Base-by-base conservation (phyloP, 1,139 yeast species). In the Candida sp. region DNA sequence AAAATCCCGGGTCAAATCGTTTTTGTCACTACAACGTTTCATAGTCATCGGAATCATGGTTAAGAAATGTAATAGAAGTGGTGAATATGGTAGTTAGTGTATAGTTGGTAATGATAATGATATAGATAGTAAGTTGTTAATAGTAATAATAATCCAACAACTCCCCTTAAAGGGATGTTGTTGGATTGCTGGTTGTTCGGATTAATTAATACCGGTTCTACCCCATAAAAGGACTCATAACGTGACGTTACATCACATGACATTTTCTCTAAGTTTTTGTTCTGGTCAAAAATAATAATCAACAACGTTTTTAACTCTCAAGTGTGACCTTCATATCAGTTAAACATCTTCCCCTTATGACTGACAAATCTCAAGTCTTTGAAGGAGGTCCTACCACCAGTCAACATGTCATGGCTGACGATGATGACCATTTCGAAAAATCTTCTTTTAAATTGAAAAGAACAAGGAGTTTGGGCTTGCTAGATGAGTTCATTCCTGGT, bases 401-500 rank as follows among this genome's bases (percentile, higher is more conserved):
- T 21, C 80, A 76, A 57, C 82, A 78, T 44, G 79, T 87, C 21
- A 87, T 84, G 47, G 91, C 95, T 11, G 73, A 77, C 41, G 83
- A 82, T 61, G 89, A 84, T 46, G 81, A 77, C 45, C 87, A 85
- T 57, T 88, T 88, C 57, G 77, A 81, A 48, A 79, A 77, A 49
- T 79, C 89, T 9, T 79, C 95, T 3, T 89, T 86, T 62, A 83
- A 83, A 55, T 69, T 89, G 57, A 89, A 88, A 57, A 70, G 96
- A 57, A 89, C 96, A 27, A 76, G 95, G 56, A 86, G 95, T 5
- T 73, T 88, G 75, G 96, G 96, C 1, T 63, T 87, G 21, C 70
- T 89, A 52, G 96, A 87, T 57, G 87, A 83, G 52, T 85, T 77
- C 55, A 81, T 84, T 40, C 79, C 71, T 19, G 60, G 56, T 5